phyloP scores from a whole-genome alignment of 1,284 basidiomycete species.

The Heliocybe sulcata region DNA sequence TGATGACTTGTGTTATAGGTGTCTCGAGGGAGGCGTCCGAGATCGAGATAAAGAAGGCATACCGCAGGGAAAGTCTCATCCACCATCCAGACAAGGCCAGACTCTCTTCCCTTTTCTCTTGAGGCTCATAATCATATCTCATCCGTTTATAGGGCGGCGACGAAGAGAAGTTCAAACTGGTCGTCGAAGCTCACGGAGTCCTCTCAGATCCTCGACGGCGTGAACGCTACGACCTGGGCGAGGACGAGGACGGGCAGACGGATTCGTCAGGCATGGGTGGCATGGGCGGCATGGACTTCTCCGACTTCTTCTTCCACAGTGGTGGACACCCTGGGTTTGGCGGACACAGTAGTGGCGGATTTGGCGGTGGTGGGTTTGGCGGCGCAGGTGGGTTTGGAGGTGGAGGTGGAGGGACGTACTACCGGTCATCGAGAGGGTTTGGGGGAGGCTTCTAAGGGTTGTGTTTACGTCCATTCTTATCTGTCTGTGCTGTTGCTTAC shows the following conservation, averaged over 20 bases:
- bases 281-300: constrained; percentile 45
- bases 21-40: constrained; percentile 54
- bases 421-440: not conserved
- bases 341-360: not conserved
- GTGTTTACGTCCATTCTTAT: too few species aligned
- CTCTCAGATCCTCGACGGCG: constrained; percentile 66
- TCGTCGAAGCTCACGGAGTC: constrained; percentile 69
- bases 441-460: not conserved
- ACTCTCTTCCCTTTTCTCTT: constrained; percentile 4
- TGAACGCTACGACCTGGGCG: constrained; percentile 69
- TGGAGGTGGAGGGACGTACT: not conserved
- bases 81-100: constrained; percentile 82
- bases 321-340: not conserved
- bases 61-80: constrained; percentile 68
- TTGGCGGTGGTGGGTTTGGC: constrained; percentile 3
- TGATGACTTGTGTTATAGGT: constrained; percentile 15
- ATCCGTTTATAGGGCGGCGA: constrained; percentile 52
- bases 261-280: constrained; percentile 29
- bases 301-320: constrained; percentile 55
- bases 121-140: constrained; percentile 7
- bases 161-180: constrained; percentile 84
- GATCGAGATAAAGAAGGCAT: constrained; percentile 74
- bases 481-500: too few species aligned
- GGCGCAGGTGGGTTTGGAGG: not conserved
- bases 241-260: constrained; percentile 60